Percentiles rank a stretch among this genome's conserved stretches.
Conservation (phyloP, 306 rosid species). For the Gastrolobium bilobum region DNA sequence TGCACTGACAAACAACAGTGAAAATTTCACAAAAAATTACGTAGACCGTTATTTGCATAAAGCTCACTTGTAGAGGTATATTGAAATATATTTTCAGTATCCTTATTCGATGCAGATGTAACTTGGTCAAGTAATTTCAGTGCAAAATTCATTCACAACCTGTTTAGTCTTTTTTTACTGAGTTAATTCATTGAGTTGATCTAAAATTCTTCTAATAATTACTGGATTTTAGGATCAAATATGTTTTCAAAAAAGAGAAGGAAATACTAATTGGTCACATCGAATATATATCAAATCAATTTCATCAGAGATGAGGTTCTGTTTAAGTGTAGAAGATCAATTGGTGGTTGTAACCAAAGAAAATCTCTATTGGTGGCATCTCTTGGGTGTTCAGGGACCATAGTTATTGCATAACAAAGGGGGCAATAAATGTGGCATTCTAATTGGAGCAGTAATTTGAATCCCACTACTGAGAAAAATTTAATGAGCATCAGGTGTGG, state of each 20-base stretch:
- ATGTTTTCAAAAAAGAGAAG: neutral
- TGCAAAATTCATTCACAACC: conserved; percentile 32
- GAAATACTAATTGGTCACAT: neutral
- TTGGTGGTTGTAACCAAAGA: neutral
- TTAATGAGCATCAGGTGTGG: conserved; percentile 2
- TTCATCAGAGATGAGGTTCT: neutral
- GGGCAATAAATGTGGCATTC: conserved; percentile 26
- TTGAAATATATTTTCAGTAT: conserved; percentile 27
- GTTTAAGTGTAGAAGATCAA: neutral
- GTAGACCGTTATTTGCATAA: conserved; percentile 27
- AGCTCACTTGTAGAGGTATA: conserved; percentile 22
- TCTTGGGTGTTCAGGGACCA: conserved; percentile 15
- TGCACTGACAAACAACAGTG: conserved; percentile 27
- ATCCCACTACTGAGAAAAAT: conserved; percentile 1
- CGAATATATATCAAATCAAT: neutral
- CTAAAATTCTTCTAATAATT: neutral
- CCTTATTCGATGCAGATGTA: conserved; percentile 34
- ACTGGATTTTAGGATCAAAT: neutral
- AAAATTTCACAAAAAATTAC: conserved; percentile 2
- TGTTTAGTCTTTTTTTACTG: neutral
- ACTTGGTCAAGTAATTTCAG: conserved; percentile 29
- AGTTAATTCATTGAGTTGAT: neutral
- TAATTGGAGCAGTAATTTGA: neutral
- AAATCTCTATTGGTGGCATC: neutral
- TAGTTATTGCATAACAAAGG: conserved; percentile 23